Conservation (phyloP, 306 rosid species). For the Canavalia gladiata region DNA sequence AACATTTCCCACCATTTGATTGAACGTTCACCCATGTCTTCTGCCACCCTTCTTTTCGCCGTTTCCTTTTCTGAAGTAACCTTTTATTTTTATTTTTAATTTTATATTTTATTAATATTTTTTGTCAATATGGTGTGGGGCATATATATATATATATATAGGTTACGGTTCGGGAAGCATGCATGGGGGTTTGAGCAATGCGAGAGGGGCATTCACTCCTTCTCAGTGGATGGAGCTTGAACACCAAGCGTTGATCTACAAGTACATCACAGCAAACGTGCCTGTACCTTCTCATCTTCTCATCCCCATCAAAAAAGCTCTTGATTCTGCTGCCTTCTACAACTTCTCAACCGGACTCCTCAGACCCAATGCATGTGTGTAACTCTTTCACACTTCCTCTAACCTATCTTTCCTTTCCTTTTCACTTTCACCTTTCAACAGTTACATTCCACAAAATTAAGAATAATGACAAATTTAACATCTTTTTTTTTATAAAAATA, state of each 20-base stretch:
- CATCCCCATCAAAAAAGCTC: constrained; percentile 80
- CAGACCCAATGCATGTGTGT: constrained; percentile 76
- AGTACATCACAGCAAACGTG: constrained; percentile 80
- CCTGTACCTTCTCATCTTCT: constrained; percentile 87
- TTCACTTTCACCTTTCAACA: neutral
- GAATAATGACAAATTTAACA: no score
- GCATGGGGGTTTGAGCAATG: constrained; percentile 63
- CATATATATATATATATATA: neutral
- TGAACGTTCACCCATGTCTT: constrained; percentile 1
- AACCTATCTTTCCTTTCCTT: no score
- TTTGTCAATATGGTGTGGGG: constrained; percentile 3
- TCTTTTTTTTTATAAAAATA: no score
- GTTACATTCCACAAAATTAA: neutral
- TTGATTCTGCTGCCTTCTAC: constrained; percentile 76
- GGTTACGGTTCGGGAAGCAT: constrained; percentile 64
- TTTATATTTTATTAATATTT: no score
- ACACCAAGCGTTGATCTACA: constrained; percentile 97
- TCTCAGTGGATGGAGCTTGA: constrained; percentile 98
- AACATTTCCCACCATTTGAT: constrained; percentile 42
- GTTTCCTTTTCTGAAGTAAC: constrained; percentile 11
- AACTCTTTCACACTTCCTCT: neutral
- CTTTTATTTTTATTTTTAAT: no score
- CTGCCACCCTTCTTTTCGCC: constrained; percentile 28
- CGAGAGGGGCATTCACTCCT: constrained; percentile 80
- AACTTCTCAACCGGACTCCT: constrained; percentile 64